Evolutionary conservation across 2,329 filamentous ascomycete species (phyloP).

Genomic region (Alternaria sp.): DNA sequence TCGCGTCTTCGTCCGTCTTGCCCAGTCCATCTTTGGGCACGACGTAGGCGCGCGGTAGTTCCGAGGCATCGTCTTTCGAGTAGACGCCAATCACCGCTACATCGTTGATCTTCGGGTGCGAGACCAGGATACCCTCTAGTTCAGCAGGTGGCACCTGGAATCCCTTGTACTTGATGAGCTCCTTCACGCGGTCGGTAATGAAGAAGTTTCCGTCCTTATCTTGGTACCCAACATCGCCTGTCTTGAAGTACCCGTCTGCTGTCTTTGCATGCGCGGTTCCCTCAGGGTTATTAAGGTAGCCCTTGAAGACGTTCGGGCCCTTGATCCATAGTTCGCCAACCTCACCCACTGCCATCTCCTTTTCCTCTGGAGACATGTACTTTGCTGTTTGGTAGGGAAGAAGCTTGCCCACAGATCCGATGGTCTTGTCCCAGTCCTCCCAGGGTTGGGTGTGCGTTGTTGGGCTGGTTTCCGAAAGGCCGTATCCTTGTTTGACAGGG

Average conservation of each 20-base stretch:
- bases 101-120: conserved; percentile 49
- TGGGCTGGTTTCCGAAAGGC: conserved; percentile 84
- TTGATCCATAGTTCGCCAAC: conserved; percentile 69
- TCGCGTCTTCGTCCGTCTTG: conserved; percentile 38
- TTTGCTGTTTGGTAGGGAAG: conserved; percentile 81
- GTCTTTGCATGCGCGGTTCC: conserved; percentile 75
- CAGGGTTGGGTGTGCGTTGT: conserved; percentile 76
- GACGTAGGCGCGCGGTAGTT: conserved; percentile 50
- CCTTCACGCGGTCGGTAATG: conserved; percentile 77
- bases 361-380: conserved; percentile 69
- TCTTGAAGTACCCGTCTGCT: conserved; percentile 84
- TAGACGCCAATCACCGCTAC: conserved; percentile 53
- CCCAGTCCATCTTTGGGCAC: conserved; percentile 42
- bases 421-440: conserved; percentile 75
- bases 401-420: conserved; percentile 80
- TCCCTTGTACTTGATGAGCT: conserved; percentile 53
- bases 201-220: conserved; percentile 82
- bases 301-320: conserved; percentile 80
- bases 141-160: conserved; percentile 59
- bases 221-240: conserved; percentile 83
- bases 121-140: conserved; percentile 53
- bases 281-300: conserved; percentile 76
- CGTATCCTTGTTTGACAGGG: conserved; percentile 91
- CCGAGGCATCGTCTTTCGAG: conserved; percentile 54
- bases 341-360: conserved; percentile 68